These are phyloP conservation scores for Lotmaria passim DNA, from an alignment of 208 protist genomes.

Conservation along the genomic window DNA sequence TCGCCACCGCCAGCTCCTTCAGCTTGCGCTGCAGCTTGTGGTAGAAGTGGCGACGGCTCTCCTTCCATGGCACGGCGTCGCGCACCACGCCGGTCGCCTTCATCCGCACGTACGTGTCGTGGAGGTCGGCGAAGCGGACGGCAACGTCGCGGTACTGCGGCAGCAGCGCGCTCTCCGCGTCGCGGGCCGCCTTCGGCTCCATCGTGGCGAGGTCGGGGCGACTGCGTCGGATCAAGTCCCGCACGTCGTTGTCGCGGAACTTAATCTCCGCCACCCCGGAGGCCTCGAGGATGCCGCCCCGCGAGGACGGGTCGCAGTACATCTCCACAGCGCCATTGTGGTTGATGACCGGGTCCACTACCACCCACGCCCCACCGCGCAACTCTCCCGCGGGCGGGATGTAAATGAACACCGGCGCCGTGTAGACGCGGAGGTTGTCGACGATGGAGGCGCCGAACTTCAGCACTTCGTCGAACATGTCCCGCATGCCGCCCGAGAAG, in stretches of 20 bases:
- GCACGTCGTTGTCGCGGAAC: conserved; percentile 92
- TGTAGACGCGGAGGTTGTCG: conserved; percentile 96
- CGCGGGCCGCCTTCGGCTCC: conserved; percentile 41
- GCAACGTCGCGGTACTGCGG: conserved; percentile 95
- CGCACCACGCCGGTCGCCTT: conserved; percentile 92
- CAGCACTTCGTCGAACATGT: conserved; percentile 99
- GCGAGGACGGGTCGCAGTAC: conserved; percentile 94
- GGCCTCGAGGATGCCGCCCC: conserved; percentile 97
- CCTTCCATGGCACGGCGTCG: conserved; percentile 92
- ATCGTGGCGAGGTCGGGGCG: conserved; percentile 67
- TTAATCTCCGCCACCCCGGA: conserved; percentile 97
- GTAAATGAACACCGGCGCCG: conserved; percentile 97
- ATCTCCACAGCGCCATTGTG: conserved; percentile 96
- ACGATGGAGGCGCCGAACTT: conserved; percentile 99
- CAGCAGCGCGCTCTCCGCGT: conserved; percentile 63
- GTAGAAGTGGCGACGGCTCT: conserved; percentile 93
- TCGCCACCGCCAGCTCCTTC: conserved; percentile 71
- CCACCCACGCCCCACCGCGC: conserved; percentile 98
- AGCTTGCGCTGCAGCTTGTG: conserved; percentile 92
- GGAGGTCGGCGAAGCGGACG: conserved; percentile 96
- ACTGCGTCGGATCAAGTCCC: conserved; percentile 90
- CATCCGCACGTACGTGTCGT: conserved; percentile 97
- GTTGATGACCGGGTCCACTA: conserved; percentile 98
- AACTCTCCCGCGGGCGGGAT: conserved; percentile 97
- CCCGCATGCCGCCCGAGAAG: conserved; percentile 98